These are phyloP conservation scores for Claviceps sp. DNA, from an alignment of 2,329 filamentous ascomycete genomes.

Conservation along the genomic window DNA sequence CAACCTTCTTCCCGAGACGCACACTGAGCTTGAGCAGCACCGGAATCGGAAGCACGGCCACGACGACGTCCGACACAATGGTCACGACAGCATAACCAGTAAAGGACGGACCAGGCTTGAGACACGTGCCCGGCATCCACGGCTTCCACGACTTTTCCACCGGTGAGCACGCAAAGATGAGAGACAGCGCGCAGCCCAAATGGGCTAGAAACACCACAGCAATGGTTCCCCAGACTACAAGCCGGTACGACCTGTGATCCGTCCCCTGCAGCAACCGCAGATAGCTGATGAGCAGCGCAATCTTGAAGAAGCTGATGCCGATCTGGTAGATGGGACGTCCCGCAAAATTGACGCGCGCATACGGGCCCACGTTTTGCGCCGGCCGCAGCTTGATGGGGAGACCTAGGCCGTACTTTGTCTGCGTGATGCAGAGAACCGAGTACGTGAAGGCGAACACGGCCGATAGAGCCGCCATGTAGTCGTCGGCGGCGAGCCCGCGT, in stretches of 20 bases:
- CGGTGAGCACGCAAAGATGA: conserved; percentile 37
- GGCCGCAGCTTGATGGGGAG: conserved; percentile 31
- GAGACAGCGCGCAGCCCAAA: conserved; percentile 32
- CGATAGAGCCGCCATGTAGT: conserved; percentile 28
- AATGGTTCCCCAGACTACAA: conserved; percentile 31
- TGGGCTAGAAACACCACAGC: conserved; percentile 30
- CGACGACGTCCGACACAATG: conserved; percentile 35
- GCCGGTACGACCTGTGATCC: conserved; percentile 29
- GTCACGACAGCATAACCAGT: conserved; percentile 38
- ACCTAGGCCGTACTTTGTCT: conserved; percentile 40
- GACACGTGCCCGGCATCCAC: conserved; percentile 25
- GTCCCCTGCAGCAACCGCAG: conserved; percentile 36
- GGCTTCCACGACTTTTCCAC: conserved; percentile 35
- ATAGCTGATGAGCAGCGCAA: conserved; percentile 39
- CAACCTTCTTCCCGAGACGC: conserved; percentile 32
- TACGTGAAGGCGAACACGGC: conserved; percentile 35
- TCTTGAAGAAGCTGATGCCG: conserved; percentile 43
- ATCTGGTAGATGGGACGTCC: conserved; percentile 41
- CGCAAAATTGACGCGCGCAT: conserved; percentile 37
- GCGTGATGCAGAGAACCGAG: conserved; percentile 34
- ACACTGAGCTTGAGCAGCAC: conserved; percentile 36
- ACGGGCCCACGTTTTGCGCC: conserved; percentile 26
- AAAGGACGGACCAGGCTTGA: conserved; percentile 33
- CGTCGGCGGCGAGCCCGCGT: conserved; percentile 32
- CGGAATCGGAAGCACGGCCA: conserved; percentile 37